Conservation (phyloP, 495 filamentous ascomycete genomes). For the Penicillium psychrofluorescens region DNA sequence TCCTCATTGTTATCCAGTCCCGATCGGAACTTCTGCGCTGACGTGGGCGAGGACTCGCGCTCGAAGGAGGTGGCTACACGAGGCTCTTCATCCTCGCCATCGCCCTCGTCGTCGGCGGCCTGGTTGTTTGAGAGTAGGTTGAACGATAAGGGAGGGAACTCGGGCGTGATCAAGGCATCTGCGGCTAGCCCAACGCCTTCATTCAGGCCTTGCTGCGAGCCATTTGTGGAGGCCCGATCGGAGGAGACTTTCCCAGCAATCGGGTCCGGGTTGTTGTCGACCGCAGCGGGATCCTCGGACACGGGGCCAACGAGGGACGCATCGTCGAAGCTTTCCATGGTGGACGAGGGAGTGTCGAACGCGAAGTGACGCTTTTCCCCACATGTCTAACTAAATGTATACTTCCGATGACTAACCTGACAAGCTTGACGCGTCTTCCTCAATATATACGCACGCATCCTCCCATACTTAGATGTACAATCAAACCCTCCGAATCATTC, state of each 20-base stretch:
- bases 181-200: slow-evolving; percentile 3
- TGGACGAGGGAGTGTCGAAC: background rate
- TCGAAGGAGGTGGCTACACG: slow-evolving; percentile 36
- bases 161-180: slow-evolving; percentile 11
- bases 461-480: too few relatives aligned
- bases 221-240: background rate
- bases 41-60: slow-evolving; percentile 29
- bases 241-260: too few relatives aligned
- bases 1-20: slow-evolving; percentile 54
- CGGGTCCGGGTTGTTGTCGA: too few relatives aligned
- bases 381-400: background rate
- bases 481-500: background rate
- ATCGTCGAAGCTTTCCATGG: slow-evolving; percentile 37
- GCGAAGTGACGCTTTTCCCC: slow-evolving; percentile 1
- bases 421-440: background rate
- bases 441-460: too few relatives aligned
- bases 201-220: slow-evolving; percentile 1
- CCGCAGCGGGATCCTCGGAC: slow-evolving; percentile 1
- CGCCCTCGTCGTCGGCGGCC: slow-evolving; percentile 20
- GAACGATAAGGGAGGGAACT: slow-evolving; percentile 17
- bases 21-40: slow-evolving; percentile 37
- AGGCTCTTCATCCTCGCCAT: slow-evolving; percentile 37
- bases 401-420: background rate
- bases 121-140: slow-evolving; percentile 15
- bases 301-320: slow-evolving; percentile 19